Conservation (phyloP, 2,329 filamentous ascomycete species). For the Cucurbitaria berberidis region DNA sequence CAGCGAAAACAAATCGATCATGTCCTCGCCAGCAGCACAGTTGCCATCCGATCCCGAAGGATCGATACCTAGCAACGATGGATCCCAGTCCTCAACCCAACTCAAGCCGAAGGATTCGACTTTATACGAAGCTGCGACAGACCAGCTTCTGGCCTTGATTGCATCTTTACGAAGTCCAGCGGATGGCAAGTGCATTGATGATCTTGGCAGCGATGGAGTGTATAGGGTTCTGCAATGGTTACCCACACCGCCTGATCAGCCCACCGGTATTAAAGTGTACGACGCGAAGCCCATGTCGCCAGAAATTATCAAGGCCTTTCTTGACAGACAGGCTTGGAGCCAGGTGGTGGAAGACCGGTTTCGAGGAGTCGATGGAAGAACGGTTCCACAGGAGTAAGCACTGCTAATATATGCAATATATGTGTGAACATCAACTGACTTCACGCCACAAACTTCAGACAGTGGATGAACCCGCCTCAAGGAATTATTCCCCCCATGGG, state of each 20-base stretch:
- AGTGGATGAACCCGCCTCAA: slow-evolving; percentile 1
- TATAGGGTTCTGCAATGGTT: slow-evolving; percentile 1
- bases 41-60: neutral
- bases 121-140: neutral
- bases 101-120: neutral
- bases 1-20: slow-evolving; percentile 3
- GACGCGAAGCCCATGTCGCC: slow-evolving; percentile 6
- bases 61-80: neutral
- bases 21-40: slow-evolving; percentile 6
- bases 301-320: slow-evolving; percentile 5
- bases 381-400: slow-evolving; percentile 5
- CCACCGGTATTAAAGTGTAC: slow-evolving; percentile 2
- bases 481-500: neutral
- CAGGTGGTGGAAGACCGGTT: slow-evolving; percentile 3
- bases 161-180: neutral
- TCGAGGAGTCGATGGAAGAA: slow-evolving; percentile 6
- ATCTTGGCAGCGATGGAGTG: slow-evolving; percentile 1
- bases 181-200: neutral
- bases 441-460: neutral
- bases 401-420: neutral
- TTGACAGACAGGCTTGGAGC: slow-evolving; percentile 3
- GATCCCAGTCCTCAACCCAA: neutral
- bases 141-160: neutral
- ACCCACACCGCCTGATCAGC: neutral
- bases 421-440: neutral